phyloP scores from a whole-genome alignment of 441 rosid genomes.

The Eruca vesicaria region DNA sequence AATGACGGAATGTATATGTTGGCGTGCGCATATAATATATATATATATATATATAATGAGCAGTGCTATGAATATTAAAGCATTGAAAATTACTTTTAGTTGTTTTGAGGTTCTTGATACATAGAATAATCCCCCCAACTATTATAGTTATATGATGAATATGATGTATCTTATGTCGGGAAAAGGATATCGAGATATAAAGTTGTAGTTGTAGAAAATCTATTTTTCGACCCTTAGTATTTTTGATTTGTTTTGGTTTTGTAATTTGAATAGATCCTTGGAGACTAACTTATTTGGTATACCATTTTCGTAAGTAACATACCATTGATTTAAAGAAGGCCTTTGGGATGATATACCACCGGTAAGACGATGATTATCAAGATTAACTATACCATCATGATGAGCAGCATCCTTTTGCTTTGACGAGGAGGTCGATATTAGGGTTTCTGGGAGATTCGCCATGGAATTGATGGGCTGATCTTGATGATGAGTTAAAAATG shows the following conservation, averaged over 20 bases:
- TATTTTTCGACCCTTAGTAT: too few species aligned
- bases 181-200: not conserved
- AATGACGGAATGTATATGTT: too few species aligned
- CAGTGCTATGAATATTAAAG: too few species aligned
- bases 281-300: not conserved
- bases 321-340: slow-evolving; percentile 73
- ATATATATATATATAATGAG: too few species aligned
- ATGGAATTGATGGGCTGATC: slow-evolving; percentile 38
- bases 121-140: too few species aligned
- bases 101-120: too few species aligned
- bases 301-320: slow-evolving; percentile 21
- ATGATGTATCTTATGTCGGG: not conserved
- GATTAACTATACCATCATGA: slow-evolving; percentile 29
- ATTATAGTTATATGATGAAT: too few species aligned
- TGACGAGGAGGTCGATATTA: slow-evolving; percentile 51
- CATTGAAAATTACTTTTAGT: too few species aligned
- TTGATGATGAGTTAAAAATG: slow-evolving; percentile 21
- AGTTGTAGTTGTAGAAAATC: not conserved
- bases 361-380: slow-evolving; percentile 49
- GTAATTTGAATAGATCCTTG: not conserved
- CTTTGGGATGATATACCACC: slow-evolving; percentile 46
- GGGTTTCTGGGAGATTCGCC: slow-evolving; percentile 57
- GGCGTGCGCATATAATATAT: too few species aligned
- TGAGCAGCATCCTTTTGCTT: slow-evolving; percentile 47
- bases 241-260: not conserved